Evolutionary conservation across 2,329 filamentous ascomycete species (phyloP), one percentile per base, ranked within the genome.

Genomic region (Dothideomycetidae sp.): DNA sequence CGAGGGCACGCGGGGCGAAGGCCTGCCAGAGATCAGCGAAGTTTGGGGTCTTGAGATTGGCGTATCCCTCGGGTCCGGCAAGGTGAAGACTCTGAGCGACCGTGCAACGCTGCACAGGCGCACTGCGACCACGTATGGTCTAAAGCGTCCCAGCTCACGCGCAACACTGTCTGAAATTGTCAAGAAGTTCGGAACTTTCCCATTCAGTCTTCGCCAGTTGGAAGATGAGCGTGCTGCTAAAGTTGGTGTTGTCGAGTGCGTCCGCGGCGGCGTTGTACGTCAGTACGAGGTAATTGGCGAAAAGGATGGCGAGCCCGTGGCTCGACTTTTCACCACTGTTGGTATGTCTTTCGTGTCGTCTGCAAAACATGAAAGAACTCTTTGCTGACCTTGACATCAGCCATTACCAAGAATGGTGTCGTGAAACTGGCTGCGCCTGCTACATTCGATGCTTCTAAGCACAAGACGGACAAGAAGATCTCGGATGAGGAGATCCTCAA

Each of bases 11-110:
- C 92, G 85, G 67, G 88, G 88, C 40, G 90, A 98, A 44, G 90
- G 90, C 54, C 62, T 75, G 41, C 81, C 90, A 41, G 88, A 92
- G 54, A 66, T 93, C 40, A 80, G 83, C 48, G 90, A 98, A 59
- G 86, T 93, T 44, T 98, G 90, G 90, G 90, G 90, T 61, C 83
- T 98, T 39, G 90, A 98, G 70, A 76, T 94, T 57, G 88, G 88
- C 50, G 75, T 98, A 56, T 90, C 81, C 62, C 67, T 90, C 52
- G 86, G 86, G 47, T 78, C 75, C 44, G 90, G 90, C 58, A 98
- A 98, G 71, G 81, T 93, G 62, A 98, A 96, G 78, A 78, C 70
- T 50, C 69, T 93, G 44, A 76, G 84, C 54, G 80, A 92, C 63
- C 77, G 90, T 46, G 68, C 90, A 36, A 98, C 90, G 33, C 73